Percentiles rank a stretch among this genome's conserved stretches.
These are phyloP conservation scores for Penicillium roqueforti DNA, from an alignment of 495 filamentous ascomycete species.

Conservation along the genomic window DNA sequence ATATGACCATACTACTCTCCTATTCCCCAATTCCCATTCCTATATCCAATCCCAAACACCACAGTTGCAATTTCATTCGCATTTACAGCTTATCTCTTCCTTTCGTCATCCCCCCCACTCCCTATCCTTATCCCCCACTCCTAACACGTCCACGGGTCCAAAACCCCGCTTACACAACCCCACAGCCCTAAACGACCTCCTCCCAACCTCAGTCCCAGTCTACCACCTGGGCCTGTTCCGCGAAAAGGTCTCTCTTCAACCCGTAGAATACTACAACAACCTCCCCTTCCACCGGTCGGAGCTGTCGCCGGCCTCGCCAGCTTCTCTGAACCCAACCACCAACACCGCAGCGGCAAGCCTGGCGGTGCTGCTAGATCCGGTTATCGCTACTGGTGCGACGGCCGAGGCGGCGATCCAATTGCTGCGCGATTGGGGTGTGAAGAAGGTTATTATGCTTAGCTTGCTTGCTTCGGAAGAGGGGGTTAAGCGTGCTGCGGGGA, in stretches of 20 bases:
- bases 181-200: slow-evolving; percentile 72
- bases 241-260: slow-evolving; percentile 75
- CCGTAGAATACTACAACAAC: slow-evolving; percentile 98
- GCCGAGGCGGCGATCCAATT: slow-evolving; percentile 86
- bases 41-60: background rate
- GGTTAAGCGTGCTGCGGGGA: slow-evolving; percentile 60
- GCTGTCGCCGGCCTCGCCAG: slow-evolving; percentile 26
- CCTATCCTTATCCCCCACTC: background rate
- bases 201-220: slow-evolving; percentile 75
- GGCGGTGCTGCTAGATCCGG: slow-evolving; percentile 82
- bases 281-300: slow-evolving; percentile 66
- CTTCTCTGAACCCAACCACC: slow-evolving; percentile 28
- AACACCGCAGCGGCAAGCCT: slow-evolving; percentile 51
- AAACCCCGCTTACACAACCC: slow-evolving; percentile 8
- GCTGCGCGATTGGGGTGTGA: slow-evolving; percentile 83
- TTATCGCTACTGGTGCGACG: slow-evolving; percentile 92
- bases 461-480: slow-evolving; percentile 69
- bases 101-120: background rate
- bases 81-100: background rate
- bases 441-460: slow-evolving; percentile 71
- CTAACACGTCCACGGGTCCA: background rate
- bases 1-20: background rate
- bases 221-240: slow-evolving; percentile 94
- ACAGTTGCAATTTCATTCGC: background rate
- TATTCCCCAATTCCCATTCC: background rate